phyloP scores from a whole-genome alignment of 2,329 filamentous ascomycete species.

The Lachnum nothofagi region DNA sequence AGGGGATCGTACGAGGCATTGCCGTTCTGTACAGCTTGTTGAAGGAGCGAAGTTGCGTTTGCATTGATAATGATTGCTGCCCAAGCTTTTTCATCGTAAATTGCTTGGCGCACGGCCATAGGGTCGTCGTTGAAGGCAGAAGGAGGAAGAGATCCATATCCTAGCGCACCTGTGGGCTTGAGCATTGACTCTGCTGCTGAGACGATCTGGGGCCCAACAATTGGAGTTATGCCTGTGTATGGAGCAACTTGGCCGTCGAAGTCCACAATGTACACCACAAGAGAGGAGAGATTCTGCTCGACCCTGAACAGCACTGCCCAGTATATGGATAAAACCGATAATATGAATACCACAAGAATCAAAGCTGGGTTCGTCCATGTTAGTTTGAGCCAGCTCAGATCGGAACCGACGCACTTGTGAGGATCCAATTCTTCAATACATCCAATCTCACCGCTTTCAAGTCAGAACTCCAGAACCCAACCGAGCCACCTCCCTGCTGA shows the following conservation, averaged over 20 bases:
- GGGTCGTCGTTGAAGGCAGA: conserved; percentile 52
- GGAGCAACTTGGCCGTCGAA: conserved; percentile 54
- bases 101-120: conserved; percentile 48
- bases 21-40: conserved; percentile 47
- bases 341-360: conserved; percentile 51
- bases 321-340: conserved; percentile 53
- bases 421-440: conserved; percentile 20
- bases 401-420: conserved; percentile 17
- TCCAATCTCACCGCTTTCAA: conserved; percentile 14
- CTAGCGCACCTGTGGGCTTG: conserved; percentile 36
- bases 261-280: conserved; percentile 56
- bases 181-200: conserved; percentile 42
- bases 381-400: neutral
- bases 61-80: conserved; percentile 58
- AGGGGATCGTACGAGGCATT: conserved; percentile 57
- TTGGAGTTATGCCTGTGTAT: conserved; percentile 43
- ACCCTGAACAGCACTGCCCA: conserved; percentile 54
- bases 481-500: conserved; percentile 6
- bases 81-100: conserved; percentile 56
- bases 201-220: conserved; percentile 53
- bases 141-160: conserved; percentile 33
- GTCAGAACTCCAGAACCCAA: conserved; percentile 24
- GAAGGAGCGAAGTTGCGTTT: conserved; percentile 55
- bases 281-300: conserved; percentile 41
- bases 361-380: conserved; percentile 34